These are phyloP conservation scores for Balakata baccata DNA, from an alignment of 345 rosid species.

Conservation along the genomic window DNA sequence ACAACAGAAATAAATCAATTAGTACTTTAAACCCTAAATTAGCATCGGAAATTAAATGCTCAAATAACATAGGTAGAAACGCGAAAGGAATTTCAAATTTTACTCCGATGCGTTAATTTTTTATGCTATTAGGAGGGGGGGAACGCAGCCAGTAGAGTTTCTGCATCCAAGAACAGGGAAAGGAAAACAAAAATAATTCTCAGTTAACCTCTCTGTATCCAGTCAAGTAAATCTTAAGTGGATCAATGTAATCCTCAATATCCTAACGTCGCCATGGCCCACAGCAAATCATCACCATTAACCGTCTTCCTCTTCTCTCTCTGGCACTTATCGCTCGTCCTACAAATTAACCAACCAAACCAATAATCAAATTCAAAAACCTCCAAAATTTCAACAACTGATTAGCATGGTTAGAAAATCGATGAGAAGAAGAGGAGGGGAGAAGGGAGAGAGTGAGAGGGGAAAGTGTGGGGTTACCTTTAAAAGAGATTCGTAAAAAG, in stretches of 20 bases:
- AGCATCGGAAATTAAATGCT: neutral
- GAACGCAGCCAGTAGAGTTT: neutral
- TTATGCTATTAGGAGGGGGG: neutral
- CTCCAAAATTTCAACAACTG: neutral
- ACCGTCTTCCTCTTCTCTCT: constrained; percentile 95
- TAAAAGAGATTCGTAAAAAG: constrained; percentile 38
- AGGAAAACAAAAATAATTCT: neutral
- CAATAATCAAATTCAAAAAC: neutral
- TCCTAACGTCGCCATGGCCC: constrained; percentile 97
- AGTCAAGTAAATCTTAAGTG: constrained; percentile 68
- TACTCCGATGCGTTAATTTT: too few species aligned
- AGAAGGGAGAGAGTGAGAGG: neutral
- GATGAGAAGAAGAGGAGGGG: neutral
- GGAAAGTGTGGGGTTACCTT: constrained; percentile 8
- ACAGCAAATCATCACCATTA: constrained; percentile 91
- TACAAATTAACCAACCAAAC: constrained; percentile 25
- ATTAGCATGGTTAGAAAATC: constrained; percentile 1
- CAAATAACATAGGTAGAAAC: neutral
- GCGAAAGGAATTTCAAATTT: neutral
- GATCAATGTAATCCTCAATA: constrained; percentile 96
- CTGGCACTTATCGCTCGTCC: constrained; percentile 98
- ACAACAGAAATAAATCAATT: constrained; percentile 11
- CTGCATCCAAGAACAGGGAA: neutral
- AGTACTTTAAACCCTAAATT: constrained; percentile 10
- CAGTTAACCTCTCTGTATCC: constrained; percentile 73